Evolutionary conservation across 225 moss, liverwort and hornwort genomes (phyloP).

Genomic region (Straminergon stramineum): DNA sequence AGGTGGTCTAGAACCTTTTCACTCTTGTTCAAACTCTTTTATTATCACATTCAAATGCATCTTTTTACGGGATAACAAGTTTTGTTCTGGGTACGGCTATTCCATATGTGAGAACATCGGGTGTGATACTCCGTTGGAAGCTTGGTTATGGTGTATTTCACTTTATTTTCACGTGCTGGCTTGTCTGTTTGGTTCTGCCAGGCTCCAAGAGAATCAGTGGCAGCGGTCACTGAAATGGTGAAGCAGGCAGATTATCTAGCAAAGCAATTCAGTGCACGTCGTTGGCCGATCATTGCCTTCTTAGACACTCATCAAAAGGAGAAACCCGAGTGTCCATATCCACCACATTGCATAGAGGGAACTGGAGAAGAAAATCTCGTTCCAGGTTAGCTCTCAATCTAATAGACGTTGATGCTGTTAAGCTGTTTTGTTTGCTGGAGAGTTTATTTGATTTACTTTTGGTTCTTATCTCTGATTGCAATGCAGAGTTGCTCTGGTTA

Average conservation of each 20-base stretch:
- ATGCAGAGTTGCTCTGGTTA: slow-evolving; percentile 63
- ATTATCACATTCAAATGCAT: not conserved
- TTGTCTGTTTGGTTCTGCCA: not conserved
- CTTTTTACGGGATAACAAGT: too few relatives aligned
- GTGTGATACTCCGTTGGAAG: not conserved
- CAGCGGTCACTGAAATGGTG: slow-evolving; percentile 47
- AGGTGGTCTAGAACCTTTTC: not conserved
- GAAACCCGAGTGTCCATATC: slow-evolving; percentile 60
- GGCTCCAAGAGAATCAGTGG: slow-evolving; percentile 37
- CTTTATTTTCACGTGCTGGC: not conserved
- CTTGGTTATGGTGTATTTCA: not conserved
- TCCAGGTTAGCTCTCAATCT: slow-evolving; percentile 33
- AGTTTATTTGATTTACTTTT: not conserved
- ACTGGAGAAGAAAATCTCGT: slow-evolving; percentile 75
- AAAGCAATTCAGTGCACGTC: slow-evolving; percentile 41
- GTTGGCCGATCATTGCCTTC: slow-evolving; percentile 62
- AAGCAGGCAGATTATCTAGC: slow-evolving; percentile 39
- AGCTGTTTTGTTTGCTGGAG: not conserved
- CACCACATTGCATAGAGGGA: slow-evolving; percentile 60
- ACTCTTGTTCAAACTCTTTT: not conserved
- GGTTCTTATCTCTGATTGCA: not conserved
- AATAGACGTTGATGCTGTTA: not conserved
- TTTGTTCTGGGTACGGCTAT: not conserved
- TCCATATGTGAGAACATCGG: not conserved
- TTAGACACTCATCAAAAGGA: slow-evolving; percentile 53